Evolutionary conservation across 129 eudicot species (phyloP).

Genomic region (Pittosporum tobira): DNA sequence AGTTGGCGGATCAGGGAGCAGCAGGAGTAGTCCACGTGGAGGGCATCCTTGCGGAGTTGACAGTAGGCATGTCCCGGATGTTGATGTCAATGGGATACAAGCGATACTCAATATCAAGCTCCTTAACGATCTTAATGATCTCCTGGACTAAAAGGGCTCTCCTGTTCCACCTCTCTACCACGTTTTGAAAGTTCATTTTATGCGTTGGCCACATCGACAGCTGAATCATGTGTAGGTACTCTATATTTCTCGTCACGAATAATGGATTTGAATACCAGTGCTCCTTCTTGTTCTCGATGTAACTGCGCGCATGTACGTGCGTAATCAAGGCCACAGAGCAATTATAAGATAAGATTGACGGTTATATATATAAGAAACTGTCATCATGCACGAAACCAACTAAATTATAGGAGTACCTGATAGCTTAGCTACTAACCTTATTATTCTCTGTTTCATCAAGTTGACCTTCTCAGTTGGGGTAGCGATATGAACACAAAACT

Average conservation of each 20-base stretch:
- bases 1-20: too few species aligned
- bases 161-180: constrained; percentile 53
- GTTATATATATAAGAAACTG: background rate
- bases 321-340: too few species aligned
- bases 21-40: constrained; percentile 37
- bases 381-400: too few species aligned
- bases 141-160: constrained; percentile 63
- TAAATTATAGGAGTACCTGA: too few species aligned
- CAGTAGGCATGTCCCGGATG: constrained; percentile 40
- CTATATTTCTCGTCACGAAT: constrained; percentile 37
- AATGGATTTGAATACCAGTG: constrained; percentile 54
- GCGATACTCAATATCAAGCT: constrained; percentile 69
- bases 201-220: constrained; percentile 70
- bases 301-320: constrained; percentile 52
- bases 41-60: constrained; percentile 35
- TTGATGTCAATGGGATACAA: constrained; percentile 53
- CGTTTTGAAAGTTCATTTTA: constrained; percentile 70
- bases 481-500: constrained; percentile 61
- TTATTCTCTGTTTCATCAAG: constrained; percentile 58
- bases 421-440: constrained; percentile 30
- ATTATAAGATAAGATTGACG: too few species aligned
- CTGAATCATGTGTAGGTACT: constrained; percentile 37
- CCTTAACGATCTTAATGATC: constrained; percentile 52
- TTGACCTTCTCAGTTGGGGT: constrained; percentile 75
- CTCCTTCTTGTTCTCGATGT: constrained; percentile 62